Evolutionary conservation across 225 moss, liverwort and hornwort genomes (phyloP).

Genomic region (Bryum argenteum): DNA sequence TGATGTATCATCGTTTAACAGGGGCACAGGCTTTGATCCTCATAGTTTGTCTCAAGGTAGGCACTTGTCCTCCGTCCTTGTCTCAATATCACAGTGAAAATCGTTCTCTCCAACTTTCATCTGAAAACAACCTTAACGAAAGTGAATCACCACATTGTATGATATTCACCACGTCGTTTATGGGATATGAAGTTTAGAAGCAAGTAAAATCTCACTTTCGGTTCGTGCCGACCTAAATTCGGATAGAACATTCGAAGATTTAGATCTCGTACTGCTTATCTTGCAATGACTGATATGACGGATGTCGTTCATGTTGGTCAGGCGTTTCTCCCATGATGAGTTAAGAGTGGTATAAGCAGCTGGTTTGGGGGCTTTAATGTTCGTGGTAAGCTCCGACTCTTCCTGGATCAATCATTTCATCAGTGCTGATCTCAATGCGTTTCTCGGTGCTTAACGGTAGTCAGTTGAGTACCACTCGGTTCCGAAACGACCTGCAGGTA

Average conservation of each 20-base stretch:
- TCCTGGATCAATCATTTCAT: constrained; percentile 3
- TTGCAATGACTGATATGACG: constrained; percentile 13
- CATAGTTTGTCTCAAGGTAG: constrained; percentile 58
- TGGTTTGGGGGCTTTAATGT: constrained; percentile 19
- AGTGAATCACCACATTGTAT: not conserved
- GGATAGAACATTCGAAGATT: not conserved
- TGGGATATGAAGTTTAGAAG: not conserved
- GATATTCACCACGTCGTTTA: not conserved
- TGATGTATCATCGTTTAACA: constrained; percentile 51
- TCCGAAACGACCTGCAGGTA: not conserved
- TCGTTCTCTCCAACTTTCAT: not conserved
- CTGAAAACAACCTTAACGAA: not conserved
- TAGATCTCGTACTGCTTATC: not conserved
- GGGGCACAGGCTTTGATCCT: constrained; percentile 57
- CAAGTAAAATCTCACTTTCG: not conserved
- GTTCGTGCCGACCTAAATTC: not conserved
- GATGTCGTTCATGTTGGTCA: constrained; percentile 32
- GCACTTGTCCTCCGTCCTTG: not conserved
- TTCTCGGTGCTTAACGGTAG: not conserved
- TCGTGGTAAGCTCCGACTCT: constrained; percentile 40
- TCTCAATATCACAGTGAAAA: not conserved
- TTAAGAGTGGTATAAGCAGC: constrained; percentile 32
- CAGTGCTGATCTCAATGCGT: constrained; percentile 5
- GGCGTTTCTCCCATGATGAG: constrained; percentile 59
- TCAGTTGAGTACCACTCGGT: not conserved